Percentiles rank a stretch among this genome's conserved stretches.
Conservation (phyloP, 306 rosid genomes). For the Purshia tridentata region DNA sequence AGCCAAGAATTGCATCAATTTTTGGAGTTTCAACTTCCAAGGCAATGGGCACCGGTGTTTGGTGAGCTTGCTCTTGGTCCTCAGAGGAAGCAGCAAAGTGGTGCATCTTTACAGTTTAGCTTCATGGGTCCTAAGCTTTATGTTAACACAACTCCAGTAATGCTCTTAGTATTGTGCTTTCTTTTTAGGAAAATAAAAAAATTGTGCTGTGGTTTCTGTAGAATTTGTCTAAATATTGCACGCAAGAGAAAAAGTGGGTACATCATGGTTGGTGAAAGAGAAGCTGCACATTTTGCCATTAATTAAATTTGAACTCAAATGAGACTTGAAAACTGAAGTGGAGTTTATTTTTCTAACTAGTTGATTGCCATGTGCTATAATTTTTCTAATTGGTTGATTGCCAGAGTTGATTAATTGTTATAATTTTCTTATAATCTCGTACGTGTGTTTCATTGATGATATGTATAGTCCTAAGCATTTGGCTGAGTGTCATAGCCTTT, state of each 20-base stretch:
- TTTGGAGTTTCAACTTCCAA: slow-evolving; percentile 81
- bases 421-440: too few relatives aligned
- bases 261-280: neutral
- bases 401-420: too few relatives aligned
- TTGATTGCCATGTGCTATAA: neutral
- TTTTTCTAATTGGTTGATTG: neutral
- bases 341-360: neutral
- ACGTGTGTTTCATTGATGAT: neutral
- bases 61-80: slow-evolving; percentile 90
- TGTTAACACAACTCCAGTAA: slow-evolving; percentile 70
- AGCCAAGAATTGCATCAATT: slow-evolving; percentile 69
- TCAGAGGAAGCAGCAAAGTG: slow-evolving; percentile 52
- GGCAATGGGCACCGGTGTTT: slow-evolving; percentile 84
- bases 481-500: neutral
- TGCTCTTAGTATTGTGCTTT: slow-evolving; percentile 22
- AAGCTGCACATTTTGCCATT: neutral
- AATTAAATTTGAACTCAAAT: slow-evolving; percentile 2
- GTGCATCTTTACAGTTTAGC: slow-evolving; percentile 77
- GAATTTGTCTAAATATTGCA: neutral
- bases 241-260: neutral
- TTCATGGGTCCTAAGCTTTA: slow-evolving; percentile 91
- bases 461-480: neutral
- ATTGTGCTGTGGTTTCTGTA: neutral
- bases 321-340: neutral
- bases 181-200: neutral